Percentiles rank a stretch among this genome's conserved stretches.
These are phyloP conservation scores for Blumeriella jaapii DNA, from an alignment of 2,329 filamentous ascomycete species.

Conservation along the genomic window DNA sequence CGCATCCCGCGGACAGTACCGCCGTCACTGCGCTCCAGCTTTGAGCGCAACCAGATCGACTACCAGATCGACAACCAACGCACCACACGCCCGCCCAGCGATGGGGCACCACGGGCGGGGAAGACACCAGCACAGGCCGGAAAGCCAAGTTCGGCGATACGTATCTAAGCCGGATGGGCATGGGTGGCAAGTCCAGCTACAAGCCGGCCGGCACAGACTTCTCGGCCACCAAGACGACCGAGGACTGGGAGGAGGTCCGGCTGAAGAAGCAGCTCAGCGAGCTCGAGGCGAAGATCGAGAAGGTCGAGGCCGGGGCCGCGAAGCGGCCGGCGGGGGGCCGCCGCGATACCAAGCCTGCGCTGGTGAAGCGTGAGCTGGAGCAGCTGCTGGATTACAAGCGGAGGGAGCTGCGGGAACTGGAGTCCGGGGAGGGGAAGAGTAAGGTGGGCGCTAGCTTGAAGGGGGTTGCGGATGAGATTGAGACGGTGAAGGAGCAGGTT, in stretches of 20 bases:
- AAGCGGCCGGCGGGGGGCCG: constrained; percentile 49
- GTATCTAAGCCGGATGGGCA: constrained; percentile 81
- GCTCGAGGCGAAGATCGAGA: constrained; percentile 75
- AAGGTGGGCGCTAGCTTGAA: constrained; percentile 63
- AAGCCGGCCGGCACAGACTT: constrained; percentile 85
- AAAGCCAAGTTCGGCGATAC: constrained; percentile 98
- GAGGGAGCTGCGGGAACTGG: constrained; percentile 61
- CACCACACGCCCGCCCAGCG: constrained; percentile 51
- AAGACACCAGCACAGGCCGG: constrained; percentile 70
- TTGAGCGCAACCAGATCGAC: constrained; percentile 93
- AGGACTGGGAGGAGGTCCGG: constrained; percentile 94
- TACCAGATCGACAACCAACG: constrained; percentile 78
- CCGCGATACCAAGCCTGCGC: constrained; percentile 70
- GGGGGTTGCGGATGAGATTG: constrained; percentile 72
- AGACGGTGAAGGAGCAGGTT: constrained; percentile 86
- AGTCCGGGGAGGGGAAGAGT: constrained; percentile 57
- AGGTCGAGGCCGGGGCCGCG: constrained; percentile 64
- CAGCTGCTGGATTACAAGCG: constrained; percentile 93
- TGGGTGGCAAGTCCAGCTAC: constrained; percentile 64
- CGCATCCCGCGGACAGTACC: constrained; percentile 87
- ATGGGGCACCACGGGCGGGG: constrained; percentile 71
- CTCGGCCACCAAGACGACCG: constrained; percentile 67
- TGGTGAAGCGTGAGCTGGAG: constrained; percentile 90
- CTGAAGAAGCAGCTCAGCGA: constrained; percentile 87
- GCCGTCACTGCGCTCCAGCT: constrained; percentile 78